Base-by-base conservation (phyloP, 371 early-diverging fungal genomes). In the Syncephalis plumigaleata region DNA sequence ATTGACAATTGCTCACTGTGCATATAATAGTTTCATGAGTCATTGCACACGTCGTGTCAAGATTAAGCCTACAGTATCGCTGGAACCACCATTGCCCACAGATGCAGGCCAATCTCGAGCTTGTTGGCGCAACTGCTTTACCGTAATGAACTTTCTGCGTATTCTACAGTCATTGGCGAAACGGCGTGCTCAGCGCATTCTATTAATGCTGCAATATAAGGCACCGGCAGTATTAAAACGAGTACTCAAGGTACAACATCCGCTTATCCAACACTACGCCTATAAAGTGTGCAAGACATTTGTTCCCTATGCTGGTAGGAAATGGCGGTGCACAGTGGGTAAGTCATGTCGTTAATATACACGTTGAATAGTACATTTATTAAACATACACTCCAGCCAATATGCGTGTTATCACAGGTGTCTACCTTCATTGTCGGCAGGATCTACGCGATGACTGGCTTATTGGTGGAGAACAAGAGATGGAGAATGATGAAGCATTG, bases 161-260 rank as follows among this genome's bases (percentile, higher is more conserved):
- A 71, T 86, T 15, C 61, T 86, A 24, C 86, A 89, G 59, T 84
- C 83, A 65, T 47, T 89, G 37, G 81, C 84, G 1, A 87, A 85
- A 55, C 58, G 67, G 47, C 86, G 86, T 50, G 66, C 72, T 0
- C 83, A 86, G 47, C 75, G 90, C 11, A 68, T 87, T 27, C 50
- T 83, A 48, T 64, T 84, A 1, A 51, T 87, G 16, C 83, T 89
- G 2, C 85, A 84, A 49, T 85, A 84, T 69, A 87, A 86, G 55
- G 77, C 82, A 22, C 72, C 77, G 5, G 82, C 79, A 63, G 60
- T 31, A 2, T 36, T 89, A 23, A 89, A 86, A 53, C 64, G 83
- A 25, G 60, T 85, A 3, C 51, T 87, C 2, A 83, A 80, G 54
- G 72, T 87, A n/a, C 64, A 75, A 9, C 77, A 82, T 57, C 69